Evolutionary conservation across 495 filamentous ascomycete genomes (phyloP), one percentile per base, ranked within the genome.

Genomic region (Astrothelium subdiscretum): DNA sequence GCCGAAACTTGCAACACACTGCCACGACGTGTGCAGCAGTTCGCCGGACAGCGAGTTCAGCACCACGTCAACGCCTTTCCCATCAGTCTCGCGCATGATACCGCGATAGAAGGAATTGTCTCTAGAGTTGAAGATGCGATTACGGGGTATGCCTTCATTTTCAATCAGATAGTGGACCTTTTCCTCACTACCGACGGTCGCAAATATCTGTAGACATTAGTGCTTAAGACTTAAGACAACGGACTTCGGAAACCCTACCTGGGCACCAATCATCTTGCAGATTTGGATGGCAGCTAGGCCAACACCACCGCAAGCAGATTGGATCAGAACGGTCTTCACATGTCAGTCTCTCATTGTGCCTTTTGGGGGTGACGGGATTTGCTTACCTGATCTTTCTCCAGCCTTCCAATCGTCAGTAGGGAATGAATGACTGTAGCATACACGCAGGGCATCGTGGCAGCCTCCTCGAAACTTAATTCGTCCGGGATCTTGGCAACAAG

Each of bases 401-500:
- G 40, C 13, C 68, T 61, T 1, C 66, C 72, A 31, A 77, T 26
- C 35, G 78, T 42, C 6, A 75, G 59, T 0, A 84, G 48, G 0
- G 68, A 63, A 62, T 78, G 76, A 0, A 80, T 61, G 0, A 73
- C 66, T 0, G 77, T 79, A 8, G 64, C 38, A 63, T 72, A 80
- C 0, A 76, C 79, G 1, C 62, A 38, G 8, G 75, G 75, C 42
- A 83, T 71, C 0, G 76, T 77, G 0, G 79, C 75, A 0, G 76
- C 80, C 2, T 79, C 75, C 15, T 75, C 73, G 26, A 75, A 76
- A 60, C 64, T 75, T 32, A 81, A 64, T 48, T 76, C 66, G 2
- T 80, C 77, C 6, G 86, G 85, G 22, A 82, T 72, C 48, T 77
- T 75, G 8, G 79, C 67, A 54, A 82, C 71, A 22, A 76, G 54